Conservation (phyloP, 2,329 filamentous ascomycete genomes). For the Sarocladium oryzae region DNA sequence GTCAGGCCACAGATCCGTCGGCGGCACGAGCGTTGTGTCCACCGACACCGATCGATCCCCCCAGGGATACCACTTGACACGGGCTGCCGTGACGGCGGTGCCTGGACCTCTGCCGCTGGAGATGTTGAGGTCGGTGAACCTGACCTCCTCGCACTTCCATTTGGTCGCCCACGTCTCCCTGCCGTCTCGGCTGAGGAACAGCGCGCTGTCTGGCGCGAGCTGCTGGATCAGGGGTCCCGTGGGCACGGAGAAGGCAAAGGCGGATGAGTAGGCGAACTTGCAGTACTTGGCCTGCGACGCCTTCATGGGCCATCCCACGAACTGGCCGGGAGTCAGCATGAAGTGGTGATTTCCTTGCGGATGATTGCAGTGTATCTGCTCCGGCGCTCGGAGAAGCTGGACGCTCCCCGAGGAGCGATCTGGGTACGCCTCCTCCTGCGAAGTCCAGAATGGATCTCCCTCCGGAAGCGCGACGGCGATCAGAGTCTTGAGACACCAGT, state of each 20-base stretch:
- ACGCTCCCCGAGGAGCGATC: background rate
- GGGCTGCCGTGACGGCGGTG: background rate
- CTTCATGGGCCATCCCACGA: conserved; percentile 24
- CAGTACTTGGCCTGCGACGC: conserved; percentile 32
- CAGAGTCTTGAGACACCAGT: conserved; percentile 48
- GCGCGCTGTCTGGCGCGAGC: conserved; percentile 24
- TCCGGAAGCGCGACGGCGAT: conserved; percentile 30
- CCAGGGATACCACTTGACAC: conserved; percentile 18
- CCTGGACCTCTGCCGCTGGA: background rate
- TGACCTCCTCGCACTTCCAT: conserved; percentile 19
- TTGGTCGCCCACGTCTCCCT: conserved; percentile 24
- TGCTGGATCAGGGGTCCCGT: conserved; percentile 19
- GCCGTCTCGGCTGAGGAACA: conserved; percentile 24
- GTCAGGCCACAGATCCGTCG: conserved; percentile 25
- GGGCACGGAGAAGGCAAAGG: conserved; percentile 35
- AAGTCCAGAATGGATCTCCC: conserved; percentile 38
- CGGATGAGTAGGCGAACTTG: conserved; percentile 38
- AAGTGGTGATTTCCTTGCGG: conserved; percentile 25
- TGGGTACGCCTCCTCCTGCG: conserved; percentile 22
- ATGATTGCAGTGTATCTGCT: conserved; percentile 38
- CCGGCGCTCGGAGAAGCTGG: conserved; percentile 22
- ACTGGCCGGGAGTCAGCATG: conserved; percentile 28
- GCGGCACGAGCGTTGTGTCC: conserved; percentile 22
- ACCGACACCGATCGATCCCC: conserved; percentile 19
- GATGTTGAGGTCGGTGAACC: background rate